Evolutionary conservation across 805 yeast species (phyloP), one percentile per base, ranked within the genome.

Genomic region (Allodekkera sacchari): DNA sequence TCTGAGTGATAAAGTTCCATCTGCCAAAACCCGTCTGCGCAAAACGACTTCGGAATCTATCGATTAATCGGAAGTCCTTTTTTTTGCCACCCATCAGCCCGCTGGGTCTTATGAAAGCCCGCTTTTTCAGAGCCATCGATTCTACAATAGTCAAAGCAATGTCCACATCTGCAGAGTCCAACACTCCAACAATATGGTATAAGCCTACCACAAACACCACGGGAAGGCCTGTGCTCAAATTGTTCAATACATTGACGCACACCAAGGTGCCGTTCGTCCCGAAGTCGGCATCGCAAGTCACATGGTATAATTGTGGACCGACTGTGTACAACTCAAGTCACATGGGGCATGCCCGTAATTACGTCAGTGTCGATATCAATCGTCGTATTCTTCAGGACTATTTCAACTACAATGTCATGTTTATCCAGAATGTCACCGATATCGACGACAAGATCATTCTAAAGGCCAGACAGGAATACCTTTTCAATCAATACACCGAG

Each of bases 231-330:
- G 62, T 58, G 7, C 64, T 88, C 44, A 77, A 75, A 48, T 53
- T 88, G 27, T 85, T 73, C 68, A 88, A 88, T 62, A 73, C 95
- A 5, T 66, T 89, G 45, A 89, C 97, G 4, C 68, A 94, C 46
- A 57, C 74, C 20, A 89, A 89, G 51, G 83, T 74, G 23, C 80
- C 66, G 35, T 89, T 92, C 47, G 56, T 76, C n/a, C 94, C 97
- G 3, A 58, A 64, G 35, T 60, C 64, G 18, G 71, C 72, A 3
- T 71, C 72, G 38, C 71, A 69, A 37, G 82, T 92, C 30, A 71
- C 87, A 1, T 92, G 98, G 98, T 92, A 92, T 63, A 83, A 87
- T 36, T 92, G 98, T 69, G 98, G 98, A 5, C 98, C 98, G 9
- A 92, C 98, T 1, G 98, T 92, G 11, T 92, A 92, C 52, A 95